Evolutionary conservation across 83 land plant species (phyloP).

Genomic region (Picea mariana): DNA sequence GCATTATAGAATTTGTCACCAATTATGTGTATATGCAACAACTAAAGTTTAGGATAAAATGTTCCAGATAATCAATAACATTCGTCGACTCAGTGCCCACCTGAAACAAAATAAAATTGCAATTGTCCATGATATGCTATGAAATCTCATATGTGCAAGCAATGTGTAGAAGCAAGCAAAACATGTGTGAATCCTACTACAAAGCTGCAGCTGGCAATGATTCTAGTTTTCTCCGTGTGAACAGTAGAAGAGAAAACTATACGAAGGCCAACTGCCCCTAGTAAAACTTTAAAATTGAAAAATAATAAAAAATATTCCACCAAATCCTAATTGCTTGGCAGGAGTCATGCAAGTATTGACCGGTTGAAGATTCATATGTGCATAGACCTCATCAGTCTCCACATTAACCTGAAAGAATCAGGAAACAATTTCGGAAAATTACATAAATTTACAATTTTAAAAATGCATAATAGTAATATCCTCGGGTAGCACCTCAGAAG

Average conservation of each 20-base stretch:
- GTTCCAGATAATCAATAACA: not conserved
- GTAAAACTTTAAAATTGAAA: not conserved
- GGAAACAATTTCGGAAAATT: not conserved
- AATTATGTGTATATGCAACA: not conserved
- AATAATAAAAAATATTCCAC: not conserved
- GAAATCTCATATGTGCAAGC: no score
- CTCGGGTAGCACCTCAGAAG: not conserved
- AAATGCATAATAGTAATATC: not conserved
- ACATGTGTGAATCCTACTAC: not conserved
- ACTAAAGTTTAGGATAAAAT: no score
- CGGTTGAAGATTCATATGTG: conserved; percentile 96
- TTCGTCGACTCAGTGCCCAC: not conserved
- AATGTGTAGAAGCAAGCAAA: not conserved
- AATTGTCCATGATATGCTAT: not conserved
- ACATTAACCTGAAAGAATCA: conserved; percentile 71
- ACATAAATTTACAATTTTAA: not conserved
- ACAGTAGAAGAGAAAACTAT: not conserved
- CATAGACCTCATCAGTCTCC: conserved; percentile 99
- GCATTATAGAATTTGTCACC: no score
- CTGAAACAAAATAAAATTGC: not conserved
- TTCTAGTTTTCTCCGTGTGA: not conserved
- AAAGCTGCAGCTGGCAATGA: not conserved
- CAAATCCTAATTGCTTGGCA: not conserved
- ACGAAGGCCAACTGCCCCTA: not conserved
- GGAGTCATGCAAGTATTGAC: conserved; percentile 44